These are phyloP conservation scores for Solanum aculeatissimum DNA, from an alignment of 305 asterid species.

Conservation along the genomic window DNA sequence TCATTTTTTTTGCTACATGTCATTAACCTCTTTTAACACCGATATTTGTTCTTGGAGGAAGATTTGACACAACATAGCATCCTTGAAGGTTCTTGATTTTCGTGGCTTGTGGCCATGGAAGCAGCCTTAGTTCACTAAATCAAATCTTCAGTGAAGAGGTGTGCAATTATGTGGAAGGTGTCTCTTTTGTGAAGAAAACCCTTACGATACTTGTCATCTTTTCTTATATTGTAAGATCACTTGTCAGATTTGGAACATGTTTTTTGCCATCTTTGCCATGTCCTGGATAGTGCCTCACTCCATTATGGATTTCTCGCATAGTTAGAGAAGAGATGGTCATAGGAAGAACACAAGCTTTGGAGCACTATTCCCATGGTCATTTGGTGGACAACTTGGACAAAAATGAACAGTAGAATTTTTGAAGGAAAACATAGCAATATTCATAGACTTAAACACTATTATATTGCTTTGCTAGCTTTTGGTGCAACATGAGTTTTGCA, in stretches of 20 bases:
- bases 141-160: background rate
- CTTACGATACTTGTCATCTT: background rate
- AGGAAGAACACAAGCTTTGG: background rate
- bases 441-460: background rate
- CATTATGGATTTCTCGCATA: background rate
- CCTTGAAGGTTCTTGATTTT: background rate
- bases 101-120: background rate
- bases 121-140: background rate
- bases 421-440: background rate
- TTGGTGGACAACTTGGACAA: background rate
- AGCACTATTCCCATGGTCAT: background rate
- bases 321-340: background rate
- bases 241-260: background rate
- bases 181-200: background rate
- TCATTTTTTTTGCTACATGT: background rate
- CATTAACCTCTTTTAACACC: background rate
- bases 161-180: background rate
- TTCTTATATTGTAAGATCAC: background rate
- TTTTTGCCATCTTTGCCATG: no score
- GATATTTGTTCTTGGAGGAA: background rate
- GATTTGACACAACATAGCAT: background rate
- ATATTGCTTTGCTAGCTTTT: background rate
- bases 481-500: background rate
- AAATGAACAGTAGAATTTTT: background rate
- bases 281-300: background rate